Evolutionary conservation across 345 rosid genomes (phyloP).

Genomic region (Erucastrum elatum): DNA sequence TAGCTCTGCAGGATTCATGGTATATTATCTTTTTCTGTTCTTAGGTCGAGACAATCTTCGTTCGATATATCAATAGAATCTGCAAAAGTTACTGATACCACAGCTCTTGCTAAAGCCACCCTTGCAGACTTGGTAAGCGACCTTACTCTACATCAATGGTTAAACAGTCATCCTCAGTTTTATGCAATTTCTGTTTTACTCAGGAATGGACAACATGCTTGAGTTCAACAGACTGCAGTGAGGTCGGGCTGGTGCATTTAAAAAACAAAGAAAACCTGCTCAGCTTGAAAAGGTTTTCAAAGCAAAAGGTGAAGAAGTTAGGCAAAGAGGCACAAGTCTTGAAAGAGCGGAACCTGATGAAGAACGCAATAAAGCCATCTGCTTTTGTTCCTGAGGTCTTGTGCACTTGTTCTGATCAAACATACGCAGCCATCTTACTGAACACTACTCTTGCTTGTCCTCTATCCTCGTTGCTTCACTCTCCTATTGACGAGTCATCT

Average conservation of each 20-base stretch:
- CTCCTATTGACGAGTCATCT: constrained; percentile 70
- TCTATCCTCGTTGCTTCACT: constrained; percentile 70
- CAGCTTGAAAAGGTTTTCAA: constrained; percentile 84
- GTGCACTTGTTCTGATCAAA: constrained; percentile 65
- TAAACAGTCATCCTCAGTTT: constrained; percentile 14
- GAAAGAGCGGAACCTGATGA: constrained; percentile 80
- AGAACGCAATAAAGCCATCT: constrained; percentile 49
- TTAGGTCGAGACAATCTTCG: constrained; percentile 63
- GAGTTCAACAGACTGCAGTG: constrained; percentile 85
- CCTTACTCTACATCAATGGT: constrained; percentile 15
- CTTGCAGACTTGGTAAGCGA: constrained; percentile 67
- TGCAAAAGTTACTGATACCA: constrained; percentile 46
- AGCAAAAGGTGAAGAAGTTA: constrained; percentile 68
- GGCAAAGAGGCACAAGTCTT: constrained; percentile 89
- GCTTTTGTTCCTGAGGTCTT: constrained; percentile 71
- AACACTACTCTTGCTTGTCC: constrained; percentile 78
- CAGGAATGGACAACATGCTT: constrained; percentile 82
- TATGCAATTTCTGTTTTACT: background rate
- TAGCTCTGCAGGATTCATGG: background rate
- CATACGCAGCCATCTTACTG: constrained; percentile 67
- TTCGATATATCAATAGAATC: constrained; percentile 52
- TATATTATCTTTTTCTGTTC: constrained; percentile 20
- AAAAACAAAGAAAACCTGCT: constrained; percentile 61
- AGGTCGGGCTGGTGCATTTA: constrained; percentile 73
- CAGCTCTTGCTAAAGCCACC: constrained; percentile 50